These are phyloP conservation scores for Saposhnikovia divaricata DNA, from an alignment of 129 eudicot genomes.

Conservation along the genomic window DNA sequence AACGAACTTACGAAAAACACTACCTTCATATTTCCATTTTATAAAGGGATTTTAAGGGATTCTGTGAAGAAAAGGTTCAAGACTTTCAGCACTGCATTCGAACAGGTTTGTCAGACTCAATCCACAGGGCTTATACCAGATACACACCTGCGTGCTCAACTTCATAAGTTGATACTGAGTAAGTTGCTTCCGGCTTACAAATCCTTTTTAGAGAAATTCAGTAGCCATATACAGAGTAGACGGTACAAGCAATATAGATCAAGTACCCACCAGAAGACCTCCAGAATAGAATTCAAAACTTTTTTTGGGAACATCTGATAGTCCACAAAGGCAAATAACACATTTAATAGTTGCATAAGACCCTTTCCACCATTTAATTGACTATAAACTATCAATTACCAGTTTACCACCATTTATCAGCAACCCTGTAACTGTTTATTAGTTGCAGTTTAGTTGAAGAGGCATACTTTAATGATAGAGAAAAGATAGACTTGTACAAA, in stretches of 20 bases:
- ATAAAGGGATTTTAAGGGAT: not conserved
- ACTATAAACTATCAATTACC: too few species aligned
- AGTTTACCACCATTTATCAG: too few species aligned
- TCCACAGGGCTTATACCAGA: not conserved
- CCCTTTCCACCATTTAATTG: too few species aligned
- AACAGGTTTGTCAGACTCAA: not conserved
- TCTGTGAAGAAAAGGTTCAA: not conserved
- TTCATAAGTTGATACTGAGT: not conserved
- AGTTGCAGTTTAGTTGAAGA: too few species aligned
- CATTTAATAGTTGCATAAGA: too few species aligned
- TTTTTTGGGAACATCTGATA: not conserved
- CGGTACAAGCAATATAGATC: not conserved
- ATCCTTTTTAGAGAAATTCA: not conserved
- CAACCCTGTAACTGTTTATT: too few species aligned
- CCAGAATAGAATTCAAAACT: not conserved
- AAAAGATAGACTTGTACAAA: too few species aligned
- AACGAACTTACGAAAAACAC: too few species aligned
- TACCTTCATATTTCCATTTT: not conserved
- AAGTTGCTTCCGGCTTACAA: conserved; percentile 4
- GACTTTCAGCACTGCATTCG: not conserved
- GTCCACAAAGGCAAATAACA: not conserved
- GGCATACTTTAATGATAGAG: too few species aligned
- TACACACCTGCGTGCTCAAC: not conserved
- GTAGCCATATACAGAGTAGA: not conserved
- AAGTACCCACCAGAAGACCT: not conserved